A percentile compares a stretch with the other conserved stretches of the same genome.
Evolutionary conservation across 768 basidiomycete genomes (phyloP).

Genomic region (Tylopilus rubrobrunneus): DNA sequence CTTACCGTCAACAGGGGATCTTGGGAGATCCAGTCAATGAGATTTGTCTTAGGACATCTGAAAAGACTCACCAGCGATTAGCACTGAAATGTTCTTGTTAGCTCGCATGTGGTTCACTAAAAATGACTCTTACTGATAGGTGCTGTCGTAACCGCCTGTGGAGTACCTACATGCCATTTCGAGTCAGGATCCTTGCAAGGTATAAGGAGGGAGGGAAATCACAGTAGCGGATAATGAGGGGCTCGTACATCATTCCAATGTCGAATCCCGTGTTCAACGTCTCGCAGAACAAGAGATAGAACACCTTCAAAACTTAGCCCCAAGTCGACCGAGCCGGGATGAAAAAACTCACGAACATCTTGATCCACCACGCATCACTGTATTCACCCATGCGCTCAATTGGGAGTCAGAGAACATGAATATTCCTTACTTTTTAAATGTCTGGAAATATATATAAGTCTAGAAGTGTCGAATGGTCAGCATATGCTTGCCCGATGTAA

Average conservation of each 20-base stretch:
- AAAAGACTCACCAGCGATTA: slow-evolving; percentile 10
- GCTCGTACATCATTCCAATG: slow-evolving; percentile 43
- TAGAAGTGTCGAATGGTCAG: slow-evolving; percentile 14
- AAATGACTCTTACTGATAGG: slow-evolving; percentile 4
- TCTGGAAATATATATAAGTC: slow-evolving; percentile 45
- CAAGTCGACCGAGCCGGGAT: no score
- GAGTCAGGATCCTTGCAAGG: neutral
- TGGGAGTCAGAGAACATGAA: neutral
- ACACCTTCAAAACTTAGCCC: slow-evolving; percentile 30
- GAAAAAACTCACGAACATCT: slow-evolving; percentile 36
- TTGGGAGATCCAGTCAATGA: slow-evolving; percentile 12
- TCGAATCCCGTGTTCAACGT: slow-evolving; percentile 47
- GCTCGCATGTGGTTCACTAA: slow-evolving; percentile 18
- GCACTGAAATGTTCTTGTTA: slow-evolving; percentile 7
- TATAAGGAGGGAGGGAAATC: neutral
- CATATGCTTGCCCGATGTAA: neutral
- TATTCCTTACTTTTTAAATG: slow-evolving; percentile 34
- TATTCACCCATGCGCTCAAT: neutral
- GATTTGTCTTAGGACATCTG: neutral
- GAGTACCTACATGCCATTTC: slow-evolving; percentile 22
- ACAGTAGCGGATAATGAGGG: slow-evolving; percentile 48
- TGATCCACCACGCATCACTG: slow-evolving; percentile 50
- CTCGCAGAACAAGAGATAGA: slow-evolving; percentile 43
- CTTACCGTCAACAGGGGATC: slow-evolving; percentile 46
- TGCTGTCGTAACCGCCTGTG: neutral